Conservation (phyloP, 2,329 filamentous ascomycete species). For the Sporothrix pallida region DNA sequence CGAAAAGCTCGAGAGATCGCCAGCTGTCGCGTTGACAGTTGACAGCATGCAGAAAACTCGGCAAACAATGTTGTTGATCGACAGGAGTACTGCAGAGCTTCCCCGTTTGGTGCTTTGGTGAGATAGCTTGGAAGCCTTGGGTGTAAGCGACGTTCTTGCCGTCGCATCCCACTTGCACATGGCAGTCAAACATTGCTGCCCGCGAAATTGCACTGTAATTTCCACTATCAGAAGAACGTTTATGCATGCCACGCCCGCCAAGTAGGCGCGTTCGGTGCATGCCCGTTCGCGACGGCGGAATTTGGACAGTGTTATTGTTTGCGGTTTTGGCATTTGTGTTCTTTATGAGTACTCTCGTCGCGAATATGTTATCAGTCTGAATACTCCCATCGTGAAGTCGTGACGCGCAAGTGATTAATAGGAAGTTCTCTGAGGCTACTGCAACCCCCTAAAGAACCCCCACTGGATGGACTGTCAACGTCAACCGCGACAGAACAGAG, state of each 20-base stretch:
- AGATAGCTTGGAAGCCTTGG: too few relatives aligned
- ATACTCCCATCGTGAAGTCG: too few relatives aligned
- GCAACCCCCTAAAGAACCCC: slow-evolving; percentile 15
- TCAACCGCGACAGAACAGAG: neutral
- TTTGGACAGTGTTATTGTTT: neutral
- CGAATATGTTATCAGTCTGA: neutral
- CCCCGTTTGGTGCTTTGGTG: neutral
- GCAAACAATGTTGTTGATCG: neutral
- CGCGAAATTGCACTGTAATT: slow-evolving; percentile 22
- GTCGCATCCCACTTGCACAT: slow-evolving; percentile 16
- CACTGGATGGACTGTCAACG: neutral
- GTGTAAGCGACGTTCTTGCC: neutral
- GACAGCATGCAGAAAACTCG: too few relatives aligned
- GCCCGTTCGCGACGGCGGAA: neutral
- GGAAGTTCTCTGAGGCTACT: neutral
- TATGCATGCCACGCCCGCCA: slow-evolving; percentile 26
- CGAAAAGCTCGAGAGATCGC: neutral
- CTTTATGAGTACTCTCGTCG: neutral
- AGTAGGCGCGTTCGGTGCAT: slow-evolving; percentile 7
- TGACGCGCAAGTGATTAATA: too few relatives aligned
- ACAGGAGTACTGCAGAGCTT: slow-evolving; percentile 11
- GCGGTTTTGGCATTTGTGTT: neutral
- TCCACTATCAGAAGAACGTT: slow-evolving; percentile 13
- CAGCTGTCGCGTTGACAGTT: neutral
- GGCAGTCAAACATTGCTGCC: neutral